Conservation (phyloP, 1,284 basidiomycete genomes). For the Ceratobasidium sp. region DNA sequence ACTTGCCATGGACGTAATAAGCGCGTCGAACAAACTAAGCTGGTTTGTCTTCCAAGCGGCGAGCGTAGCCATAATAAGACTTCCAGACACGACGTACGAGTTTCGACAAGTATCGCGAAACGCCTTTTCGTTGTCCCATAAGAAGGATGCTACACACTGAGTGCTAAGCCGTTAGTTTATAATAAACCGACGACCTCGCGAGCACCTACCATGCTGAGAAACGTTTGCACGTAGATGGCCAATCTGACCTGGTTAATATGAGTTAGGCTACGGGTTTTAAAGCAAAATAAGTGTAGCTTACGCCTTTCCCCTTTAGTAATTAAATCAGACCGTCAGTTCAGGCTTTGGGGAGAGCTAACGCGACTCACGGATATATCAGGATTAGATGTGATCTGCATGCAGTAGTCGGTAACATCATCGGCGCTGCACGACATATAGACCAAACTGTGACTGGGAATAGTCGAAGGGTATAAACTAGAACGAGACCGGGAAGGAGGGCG, state of each 20-base stretch:
- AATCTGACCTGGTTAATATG: conserved; percentile 8
- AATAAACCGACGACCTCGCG: neutral
- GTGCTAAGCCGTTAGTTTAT: neutral
- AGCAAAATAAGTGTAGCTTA: neutral
- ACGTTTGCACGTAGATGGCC: conserved; percentile 32
- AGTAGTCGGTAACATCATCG: neutral
- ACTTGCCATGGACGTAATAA: conserved; percentile 30
- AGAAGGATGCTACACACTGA: conserved; percentile 34
- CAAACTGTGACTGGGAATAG: neutral
- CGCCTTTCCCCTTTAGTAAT: conserved; percentile 20
- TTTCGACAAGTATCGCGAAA: conserved; percentile 42
- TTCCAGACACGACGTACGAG: conserved; percentile 26
- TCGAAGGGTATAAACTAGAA: neutral
- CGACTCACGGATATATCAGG: conserved; percentile 38
- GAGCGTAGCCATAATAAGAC: conserved; percentile 33
- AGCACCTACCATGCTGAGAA: conserved; percentile 27
- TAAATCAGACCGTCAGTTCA: neutral
- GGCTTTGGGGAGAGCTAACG: neutral
- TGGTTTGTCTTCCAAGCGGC: conserved; percentile 16
- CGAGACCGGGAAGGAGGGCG: neutral
- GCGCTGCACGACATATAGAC: conserved; percentile 12
- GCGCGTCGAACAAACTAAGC: conserved; percentile 35
- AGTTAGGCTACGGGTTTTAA: neutral
- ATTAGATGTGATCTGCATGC: conserved; percentile 27
- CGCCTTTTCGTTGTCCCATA: conserved; percentile 27